A percentile compares a stretch with the other conserved stretches of the same genome.
phyloP scores from a whole-genome alignment of 2,329 filamentous ascomycete species.

The Daldinia eschscholtzii region DNA sequence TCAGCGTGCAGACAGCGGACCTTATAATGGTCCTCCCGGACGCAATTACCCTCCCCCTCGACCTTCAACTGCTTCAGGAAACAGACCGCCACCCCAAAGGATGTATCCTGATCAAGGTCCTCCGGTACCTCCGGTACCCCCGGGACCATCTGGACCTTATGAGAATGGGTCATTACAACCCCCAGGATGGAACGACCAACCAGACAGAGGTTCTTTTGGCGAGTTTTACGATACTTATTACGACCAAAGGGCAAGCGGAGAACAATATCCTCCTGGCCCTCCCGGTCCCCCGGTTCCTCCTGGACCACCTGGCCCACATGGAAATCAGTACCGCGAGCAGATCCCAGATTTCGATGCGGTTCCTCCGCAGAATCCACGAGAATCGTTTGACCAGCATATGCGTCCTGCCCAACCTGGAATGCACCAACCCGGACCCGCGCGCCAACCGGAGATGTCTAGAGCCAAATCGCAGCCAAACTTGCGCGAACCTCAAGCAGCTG shows the following conservation, averaged over 20 bases:
- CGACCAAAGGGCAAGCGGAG: slow-evolving; percentile 53
- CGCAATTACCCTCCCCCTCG: slow-evolving; percentile 62
- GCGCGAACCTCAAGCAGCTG: slow-evolving; percentile 72
- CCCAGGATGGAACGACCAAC: slow-evolving; percentile 55
- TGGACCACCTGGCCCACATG: slow-evolving; percentile 5
- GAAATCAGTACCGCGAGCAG: slow-evolving; percentile 50
- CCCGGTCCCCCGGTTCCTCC: background rate
- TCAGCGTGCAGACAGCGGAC: slow-evolving; percentile 59
- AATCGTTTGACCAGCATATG: slow-evolving; percentile 64
- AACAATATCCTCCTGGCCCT: slow-evolving; percentile 48
- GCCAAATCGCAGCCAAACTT: slow-evolving; percentile 77
- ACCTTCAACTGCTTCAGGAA: slow-evolving; percentile 62
- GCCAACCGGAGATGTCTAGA: slow-evolving; percentile 66
- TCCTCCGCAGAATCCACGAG: slow-evolving; percentile 52
- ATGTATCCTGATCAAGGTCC: slow-evolving; percentile 62
- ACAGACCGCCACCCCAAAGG: slow-evolving; percentile 58
- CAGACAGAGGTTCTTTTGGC: slow-evolving; percentile 58
- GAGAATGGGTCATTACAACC: slow-evolving; percentile 50
- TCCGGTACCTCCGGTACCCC: slow-evolving; percentile 40
- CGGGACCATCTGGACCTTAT: slow-evolving; percentile 23
- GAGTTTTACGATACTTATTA: slow-evolving; percentile 70
- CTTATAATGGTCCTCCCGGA: slow-evolving; percentile 61
- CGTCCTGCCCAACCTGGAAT: slow-evolving; percentile 53
- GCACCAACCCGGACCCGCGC: slow-evolving; percentile 64
- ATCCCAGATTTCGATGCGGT: slow-evolving; percentile 61